Evolutionary conservation across 345 rosid genomes (phyloP), one percentile per base, ranked within the genome.

Genomic region (Arabis alpina): DNA sequence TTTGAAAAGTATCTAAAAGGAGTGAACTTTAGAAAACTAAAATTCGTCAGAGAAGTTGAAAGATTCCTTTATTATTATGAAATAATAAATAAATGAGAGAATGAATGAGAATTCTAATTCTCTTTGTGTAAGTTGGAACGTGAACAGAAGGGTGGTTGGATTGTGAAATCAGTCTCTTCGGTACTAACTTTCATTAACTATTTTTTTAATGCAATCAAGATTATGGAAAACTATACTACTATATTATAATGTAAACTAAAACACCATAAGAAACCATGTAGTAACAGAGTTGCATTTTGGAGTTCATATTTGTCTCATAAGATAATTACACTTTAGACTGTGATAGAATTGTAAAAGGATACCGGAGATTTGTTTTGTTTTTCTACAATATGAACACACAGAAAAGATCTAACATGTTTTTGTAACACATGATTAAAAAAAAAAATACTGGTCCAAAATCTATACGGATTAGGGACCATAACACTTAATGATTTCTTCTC

Each of bases 111-210:
- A 47, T 66, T 41, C 47, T 41, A 67, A 58, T 73, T 73, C 72
- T 73, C 60, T 58, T 50, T 15, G 23, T 64, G 76, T 64, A 64
- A 73, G 71, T 73, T 73, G 71, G 76, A 73, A 73, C 66, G 44
- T 67, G 77, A 61, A 74, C 73, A 66, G 56, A 74, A 63, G 62
- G 73, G 68, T 74, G 0, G 77, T 66, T 74, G 63, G 68, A 60
- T 74, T 74, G 68, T 74, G 63, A 74, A 74, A 74, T 74, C 68
- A 66, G 73, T 74, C 62, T 74, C 68, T 53, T 74, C 68, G 63
- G 14, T 66, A 59, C 43, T 59, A 64, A 16, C 51, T 72, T 54
- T 72, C 34, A 55, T 25, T 70, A 13, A 53, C 10, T 61, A 1
- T 12, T 56, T 39, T 54, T 34, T 42, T 54, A 36, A 45, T 63